These are phyloP conservation scores for Aureobasidium sp. DNA, from an alignment of 2,329 filamentous ascomycete species.

Conservation along the genomic window DNA sequence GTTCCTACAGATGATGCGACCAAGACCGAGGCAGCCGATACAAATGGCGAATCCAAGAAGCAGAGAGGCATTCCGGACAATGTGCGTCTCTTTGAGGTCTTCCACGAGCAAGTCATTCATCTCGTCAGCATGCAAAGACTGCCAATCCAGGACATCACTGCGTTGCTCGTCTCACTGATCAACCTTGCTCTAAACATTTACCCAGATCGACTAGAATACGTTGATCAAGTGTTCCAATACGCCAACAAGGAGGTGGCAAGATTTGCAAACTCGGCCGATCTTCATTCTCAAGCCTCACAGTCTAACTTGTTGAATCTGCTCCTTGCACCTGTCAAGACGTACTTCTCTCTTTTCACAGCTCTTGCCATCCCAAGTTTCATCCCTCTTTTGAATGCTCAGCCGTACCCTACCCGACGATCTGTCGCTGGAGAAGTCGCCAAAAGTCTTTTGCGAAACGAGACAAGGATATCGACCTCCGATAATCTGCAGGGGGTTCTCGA, in stretches of 20 bases:
- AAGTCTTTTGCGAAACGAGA: conserved; percentile 75
- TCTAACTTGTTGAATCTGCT: conserved; percentile 82
- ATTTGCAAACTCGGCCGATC: conserved; percentile 87
- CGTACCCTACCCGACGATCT: conserved; percentile 82
- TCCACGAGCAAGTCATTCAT: conserved; percentile 92
- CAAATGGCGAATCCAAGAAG: conserved; percentile 40
- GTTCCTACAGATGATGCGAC: conserved; percentile 26
- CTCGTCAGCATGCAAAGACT: conserved; percentile 85
- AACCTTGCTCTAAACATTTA: conserved; percentile 96
- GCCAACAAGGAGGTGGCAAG: conserved; percentile 80
- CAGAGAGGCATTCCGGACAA: conserved; percentile 60
- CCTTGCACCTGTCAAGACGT: conserved; percentile 82
- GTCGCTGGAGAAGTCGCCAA: conserved; percentile 84
- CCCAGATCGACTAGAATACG: conserved; percentile 83
- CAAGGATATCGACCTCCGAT: conserved; percentile 65
- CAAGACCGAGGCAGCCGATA: conserved; percentile 27
- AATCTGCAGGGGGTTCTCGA: conserved; percentile 86
- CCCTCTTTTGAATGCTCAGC: conserved; percentile 81
- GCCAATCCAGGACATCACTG: conserved; percentile 90
- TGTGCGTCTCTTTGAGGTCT: conserved; percentile 91
- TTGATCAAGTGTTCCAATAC: conserved; percentile 88
- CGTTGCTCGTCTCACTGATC: conserved; percentile 82
- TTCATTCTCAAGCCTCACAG: conserved; percentile 82
- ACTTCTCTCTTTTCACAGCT: conserved; percentile 93
- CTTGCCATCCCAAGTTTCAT: conserved; percentile 87